Base-by-base conservation (phyloP, 1,284 basidiomycete species). In the Mycosarcoma mackinlayi region DNA sequence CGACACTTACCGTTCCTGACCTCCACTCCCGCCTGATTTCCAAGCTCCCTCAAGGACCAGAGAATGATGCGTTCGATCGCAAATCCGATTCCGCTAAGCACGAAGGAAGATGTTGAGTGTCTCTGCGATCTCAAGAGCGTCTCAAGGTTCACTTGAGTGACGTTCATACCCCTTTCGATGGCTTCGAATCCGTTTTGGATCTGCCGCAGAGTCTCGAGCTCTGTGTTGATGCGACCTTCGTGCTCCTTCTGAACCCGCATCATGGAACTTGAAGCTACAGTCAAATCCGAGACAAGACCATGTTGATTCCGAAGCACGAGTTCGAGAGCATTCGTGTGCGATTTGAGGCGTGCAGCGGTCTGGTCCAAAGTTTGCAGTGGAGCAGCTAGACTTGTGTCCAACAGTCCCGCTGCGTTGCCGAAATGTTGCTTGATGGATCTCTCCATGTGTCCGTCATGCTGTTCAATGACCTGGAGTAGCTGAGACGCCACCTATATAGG, bases 201-300 rank as follows among this genome's bases (percentile, higher is more conserved):
- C 24, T 46, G 46, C 21, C 50, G 40, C 13, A 61, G 41, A 10
- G 40, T 30, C 11, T 50, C 23, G 18, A 61, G 40, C 38, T 53
- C 46, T 21, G 9, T 16, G 11, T 10, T 23, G 4, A 51, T 18
- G 21, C 46, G 59, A 2, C 47, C 41, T 3, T 47, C 19, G 27
- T 55, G 38, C 9, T 34, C 8, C 30, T 38, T 45, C 11, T 61
- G 59, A 5, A 38, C 40, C 5, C 33, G 21, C 8, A 61, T 6
- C 28, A 55, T 50, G 3, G 13, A 35, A 7, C 48, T 23, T 3
- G 51, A 61, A 6, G 52, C 46, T 1, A 40, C 27, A 1, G 45
- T 19, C 34, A 61, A 11, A 14, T 34, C 47, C 1, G 39, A 19
- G 7, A 61, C 34, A 7, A 55, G 46, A 7, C n/a, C 52, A 8